Percentiles rank a stretch among this genome's conserved stretches.
Evolutionary conservation across 1,284 basidiomycete species (phyloP).

Genomic region (Inonotus hispidus): DNA sequence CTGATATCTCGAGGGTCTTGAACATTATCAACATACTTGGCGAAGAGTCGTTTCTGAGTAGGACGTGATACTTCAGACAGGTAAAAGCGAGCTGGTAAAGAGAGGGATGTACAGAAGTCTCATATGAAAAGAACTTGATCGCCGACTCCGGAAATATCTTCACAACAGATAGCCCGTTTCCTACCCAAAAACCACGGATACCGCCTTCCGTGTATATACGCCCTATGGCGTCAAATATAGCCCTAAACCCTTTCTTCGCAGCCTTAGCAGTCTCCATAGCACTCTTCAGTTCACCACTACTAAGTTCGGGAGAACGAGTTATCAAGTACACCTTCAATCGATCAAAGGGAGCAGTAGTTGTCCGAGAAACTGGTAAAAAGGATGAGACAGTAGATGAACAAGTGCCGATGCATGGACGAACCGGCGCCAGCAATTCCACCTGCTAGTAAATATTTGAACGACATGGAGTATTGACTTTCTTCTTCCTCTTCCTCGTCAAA

Average conservation of each 20-base stretch:
- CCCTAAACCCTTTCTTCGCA: slow-evolving; percentile 53
- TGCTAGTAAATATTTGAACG: slow-evolving; percentile 87
- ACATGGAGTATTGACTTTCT: slow-evolving; percentile 61
- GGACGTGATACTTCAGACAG: slow-evolving; percentile 20
- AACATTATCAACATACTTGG: slow-evolving; percentile 86
- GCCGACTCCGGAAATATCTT: slow-evolving; percentile 98
- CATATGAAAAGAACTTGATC: slow-evolving; percentile 97
- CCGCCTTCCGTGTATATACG: slow-evolving; percentile 88
- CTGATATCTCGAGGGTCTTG: slow-evolving; percentile 89
- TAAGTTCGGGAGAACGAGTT: slow-evolving; percentile 70
- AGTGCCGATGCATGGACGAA: slow-evolving; percentile 32
- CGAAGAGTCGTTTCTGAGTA: slow-evolving; percentile 85
- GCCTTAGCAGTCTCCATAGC: slow-evolving; percentile 34
- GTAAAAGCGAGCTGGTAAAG: slow-evolving; percentile 20
- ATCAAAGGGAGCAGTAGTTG: slow-evolving; percentile 97
- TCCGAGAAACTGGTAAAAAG: slow-evolving; percentile 70
- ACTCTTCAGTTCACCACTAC: slow-evolving; percentile 39
- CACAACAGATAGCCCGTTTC: slow-evolving; percentile 74
- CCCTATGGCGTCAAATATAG: slow-evolving; percentile 67
- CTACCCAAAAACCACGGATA: slow-evolving; percentile 89
- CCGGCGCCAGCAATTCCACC: slow-evolving; percentile 93
- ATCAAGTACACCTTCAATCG: slow-evolving; percentile 97
- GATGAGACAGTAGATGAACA: slow-evolving; percentile 3
- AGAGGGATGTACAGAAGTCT: slow-evolving; percentile 68
- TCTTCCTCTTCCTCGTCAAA: slow-evolving; percentile 53